Evolutionary conservation across 192 early-diverging fungal species (phyloP), one percentile per base, ranked within the genome.

Genomic region (Coemansia sp.): DNA sequence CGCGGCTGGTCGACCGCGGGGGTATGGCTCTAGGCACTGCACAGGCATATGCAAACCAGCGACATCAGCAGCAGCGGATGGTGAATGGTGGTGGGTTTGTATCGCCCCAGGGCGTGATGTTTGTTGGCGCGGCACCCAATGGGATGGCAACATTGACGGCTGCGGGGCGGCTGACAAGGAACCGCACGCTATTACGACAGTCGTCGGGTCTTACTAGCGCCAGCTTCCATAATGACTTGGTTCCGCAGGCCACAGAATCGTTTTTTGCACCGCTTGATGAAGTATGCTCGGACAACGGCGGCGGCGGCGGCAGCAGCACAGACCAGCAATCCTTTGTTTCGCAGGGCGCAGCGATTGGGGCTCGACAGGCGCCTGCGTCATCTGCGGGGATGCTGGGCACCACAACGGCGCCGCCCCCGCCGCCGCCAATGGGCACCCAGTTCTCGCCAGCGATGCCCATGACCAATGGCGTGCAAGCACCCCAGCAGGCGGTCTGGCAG

Each of bases 191-290:
- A 48, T 49, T 81, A 56, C 62, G 78, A 1, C 72, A 81, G 60
- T 76, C 78, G 6, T 76, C 73, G 12, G 78, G 72, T 0, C 61
- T 76, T 35, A 76, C 70, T 20, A 76, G 56, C 46, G 78, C 73
- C 24, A 76, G 73, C 39, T 81, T 81, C 55, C 66, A 81, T 33
- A 81, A 81, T 26, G 78, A 81, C 26, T 45, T 81, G 46, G 78
- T 81, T 21, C 78, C 78, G 4, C 78, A 75, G 55, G 46, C 78
- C 0, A 81, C 62, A 14, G 78, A 81, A 53, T 81, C 78, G 35
- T 81, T 81, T n/a, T 81, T 81, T 57, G 78, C 78, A 2, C 78
- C 78, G 36, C 43, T 81, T n/a, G 78, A 81, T 35, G 78, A 81
- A 35, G 78, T 81, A 21, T 81, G 78, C 62, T 72, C 73, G 15